Conservation (phyloP, 1,284 basidiomycete species). For the Marasmius fiardii region DNA sequence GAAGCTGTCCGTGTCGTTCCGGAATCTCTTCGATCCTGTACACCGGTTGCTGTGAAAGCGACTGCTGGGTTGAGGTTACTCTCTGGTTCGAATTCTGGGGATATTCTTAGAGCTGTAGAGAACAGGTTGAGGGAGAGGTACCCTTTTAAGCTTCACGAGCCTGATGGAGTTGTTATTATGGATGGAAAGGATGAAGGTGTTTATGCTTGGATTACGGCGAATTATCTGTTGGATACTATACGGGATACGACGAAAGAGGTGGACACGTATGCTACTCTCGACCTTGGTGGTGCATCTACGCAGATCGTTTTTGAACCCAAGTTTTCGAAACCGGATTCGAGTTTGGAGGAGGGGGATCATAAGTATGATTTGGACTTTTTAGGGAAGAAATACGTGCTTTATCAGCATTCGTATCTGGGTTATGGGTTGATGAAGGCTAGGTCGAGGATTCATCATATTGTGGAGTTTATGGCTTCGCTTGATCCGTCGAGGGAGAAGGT, state of each 20-base stretch:
- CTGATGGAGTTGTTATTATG: conserved; percentile 82
- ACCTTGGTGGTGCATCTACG: conserved; percentile 95
- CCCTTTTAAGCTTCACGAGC: conserved; percentile 69
- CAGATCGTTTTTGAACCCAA: conserved; percentile 97
- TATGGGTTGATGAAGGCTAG: conserved; percentile 95
- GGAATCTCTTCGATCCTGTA: conserved; percentile 62
- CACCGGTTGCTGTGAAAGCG: conserved; percentile 92
- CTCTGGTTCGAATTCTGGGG: conserved; percentile 61
- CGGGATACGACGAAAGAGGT: conserved; percentile 49
- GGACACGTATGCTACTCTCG: conserved; percentile 88
- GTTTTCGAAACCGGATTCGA: conserved; percentile 45
- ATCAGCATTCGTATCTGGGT: conserved; percentile 95
- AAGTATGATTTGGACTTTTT: conserved; percentile 86
- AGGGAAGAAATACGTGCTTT: conserved; percentile 69
- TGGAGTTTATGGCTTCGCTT: conserved; percentile 79
- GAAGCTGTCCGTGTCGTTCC: conserved; percentile 83
- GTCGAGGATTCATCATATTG: conserved; percentile 82
- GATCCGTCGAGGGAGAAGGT: conserved; percentile 15
- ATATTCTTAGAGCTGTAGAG: conserved; percentile 80
- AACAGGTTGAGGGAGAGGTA: conserved; percentile 61
- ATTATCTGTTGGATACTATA: conserved; percentile 84
- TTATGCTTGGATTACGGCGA: conserved; percentile 98
- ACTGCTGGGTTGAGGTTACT: conserved; percentile 90
- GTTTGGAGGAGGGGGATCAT: conserved; percentile 86
- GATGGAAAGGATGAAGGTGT: conserved; percentile 97